These are phyloP conservation scores for peach (Prunus persica) DNA, from an alignment of 306 rosid species.

Conservation along the genomic window Prunus_persica_NCBIv2 NC_034011.1:22732001-22732500, in stretches of 20 bases:
- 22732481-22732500: rapidly evolving
- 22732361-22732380: not conserved
- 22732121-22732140: conserved; percentile 30
- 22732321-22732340: not conserved
- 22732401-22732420: not conserved
- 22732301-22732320: not conserved
- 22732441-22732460: not conserved
- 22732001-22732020: conserved; percentile 59
- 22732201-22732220: not conserved
- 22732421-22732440: not conserved
- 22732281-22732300: not conserved
- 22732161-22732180: not conserved
- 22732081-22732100: conserved; percentile 46
- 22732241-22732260: too few relatives aligned
- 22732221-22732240: not conserved
- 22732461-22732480: not conserved
- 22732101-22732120: conserved; percentile 56
- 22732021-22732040: not conserved
- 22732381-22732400: not conserved
- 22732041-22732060: not conserved
- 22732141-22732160: not conserved
- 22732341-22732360: not conserved
- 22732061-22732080: conserved; percentile 25
- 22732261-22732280: too few relatives aligned
- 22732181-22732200: not conserved